Base-by-base conservation (phyloP, 2,329 filamentous ascomycete genomes). In the Spiromastix sp. region DNA sequence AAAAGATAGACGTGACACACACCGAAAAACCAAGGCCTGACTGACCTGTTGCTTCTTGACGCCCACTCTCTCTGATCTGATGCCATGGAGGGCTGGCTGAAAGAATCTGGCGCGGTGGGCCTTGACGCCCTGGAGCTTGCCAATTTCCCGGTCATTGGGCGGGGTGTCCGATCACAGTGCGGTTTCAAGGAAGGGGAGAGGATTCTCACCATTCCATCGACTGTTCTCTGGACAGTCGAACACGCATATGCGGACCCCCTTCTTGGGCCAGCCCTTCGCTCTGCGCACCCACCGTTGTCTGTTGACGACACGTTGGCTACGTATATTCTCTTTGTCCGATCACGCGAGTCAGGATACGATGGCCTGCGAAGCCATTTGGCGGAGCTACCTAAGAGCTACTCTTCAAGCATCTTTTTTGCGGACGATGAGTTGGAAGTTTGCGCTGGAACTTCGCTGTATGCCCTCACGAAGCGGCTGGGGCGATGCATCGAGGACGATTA, bases 1-100 rank as follows among this genome's bases (percentile, higher is more conserved):
- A n/a, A n/a, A n/a, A n/a, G n/a, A n/a, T n/a, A n/a, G n/a, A n/a
- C n/a, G n/a, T n/a, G n/a, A n/a, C n/a, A n/a, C 33, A 22, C 32
- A 20, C 13, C 20, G 28, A 39, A 39, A 30, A 30, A 15, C 28
- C 17, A 11, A 31, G 28, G 26, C 29, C 33, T 13, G 27, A 26
- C 37, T n/a, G n/a, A n/a, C n/a, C 5, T 32, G 25, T 26, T 36
- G 22, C 27, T 32, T 32, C 37, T 32, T 36, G 28, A 28, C 36
- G 30, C 36, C 17, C 22, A 19, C 34, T 31, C 35, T 38, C 38
- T 40, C 34, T 34, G 25, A 43, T 49, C 17, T 44, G 42, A 42
- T 50, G 50, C 34, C 45, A 58, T 58, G 55, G 51, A 58, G 32
- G 44, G 34, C 44, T 58, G 55, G 55, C 48, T 58, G 36, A 54